Base-by-base conservation (phyloP, 306 rosid genomes). In the Psophocarpus tetragonolobus region DNA sequence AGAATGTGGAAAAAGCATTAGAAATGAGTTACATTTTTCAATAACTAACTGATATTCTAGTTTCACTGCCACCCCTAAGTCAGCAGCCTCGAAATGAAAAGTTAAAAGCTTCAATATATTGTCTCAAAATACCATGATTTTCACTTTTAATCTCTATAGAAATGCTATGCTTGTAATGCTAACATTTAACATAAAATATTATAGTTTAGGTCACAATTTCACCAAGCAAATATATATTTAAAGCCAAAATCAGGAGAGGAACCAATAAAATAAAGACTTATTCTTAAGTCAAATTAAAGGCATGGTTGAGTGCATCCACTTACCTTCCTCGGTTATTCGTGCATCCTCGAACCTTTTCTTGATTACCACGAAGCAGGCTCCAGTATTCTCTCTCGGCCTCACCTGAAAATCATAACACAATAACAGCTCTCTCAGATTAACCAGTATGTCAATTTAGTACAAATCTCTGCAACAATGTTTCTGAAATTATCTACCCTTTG, bases 311-410 rank as follows among this genome's bases (percentile, higher is more conserved):
- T 36, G 13, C 17, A 35, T 0, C 47, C 33, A 51, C 87, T 74
- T 68, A 93, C 98, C 98, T 88, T 88, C 98, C 97, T 11, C 93
- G 80, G 81, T 81, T 69, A 29, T 84, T 74, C 75, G 66, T 87
- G 44, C 39, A 57, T 38, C 86, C 92, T 18, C 87, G 84, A 77
- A 4, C 83, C 57, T 68, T 57, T 5, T 87, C 97, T 80, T 91
- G 97, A 70, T 72, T 86, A 45, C 90, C 87, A 20, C 95, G 96
- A 83, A 91, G 92, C 9, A 77, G 71, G 68, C 81, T 83, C 98
- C 98, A 93, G 84, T 93, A 93, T 72, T 90, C 92, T 80, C 75
- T 93, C 81, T 93, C 98, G 29, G 88, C 91, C 62, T 93, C 96
- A 66, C 98, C 98, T 93, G 77, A 57, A 47, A 47, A 74, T 53